phyloP scores from a whole-genome alignment of 306 rosid genomes.

The Lupinus albus region DNA sequence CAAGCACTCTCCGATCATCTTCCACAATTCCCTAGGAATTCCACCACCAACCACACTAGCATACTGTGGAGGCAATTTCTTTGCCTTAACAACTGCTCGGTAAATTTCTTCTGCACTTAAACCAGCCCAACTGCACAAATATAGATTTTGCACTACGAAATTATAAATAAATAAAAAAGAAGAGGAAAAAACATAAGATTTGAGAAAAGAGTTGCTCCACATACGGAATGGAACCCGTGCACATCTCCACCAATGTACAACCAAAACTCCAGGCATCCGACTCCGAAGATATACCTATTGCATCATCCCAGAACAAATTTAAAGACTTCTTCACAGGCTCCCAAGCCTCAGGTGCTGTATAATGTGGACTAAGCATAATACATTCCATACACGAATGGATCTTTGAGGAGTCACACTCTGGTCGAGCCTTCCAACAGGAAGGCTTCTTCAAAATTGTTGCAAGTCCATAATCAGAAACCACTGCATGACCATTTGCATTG shows the following conservation, averaged over 20 bases:
- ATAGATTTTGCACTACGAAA: conserved; percentile 40
- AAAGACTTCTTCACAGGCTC: conserved; percentile 91
- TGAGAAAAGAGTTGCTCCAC: conserved; percentile 59
- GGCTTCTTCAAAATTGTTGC: conserved; percentile 93
- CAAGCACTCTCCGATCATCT: conserved; percentile 98
- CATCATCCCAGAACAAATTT: conserved; percentile 95
- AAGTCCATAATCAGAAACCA: conserved; percentile 97
- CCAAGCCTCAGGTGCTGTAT: conserved; percentile 99
- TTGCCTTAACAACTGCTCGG: conserved; percentile 79
- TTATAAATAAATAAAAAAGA: conserved; percentile 35
- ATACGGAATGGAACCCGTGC: conserved; percentile 99
- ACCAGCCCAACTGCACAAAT: conserved; percentile 92
- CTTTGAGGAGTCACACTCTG: conserved; percentile 78
- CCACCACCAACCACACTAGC: conserved; percentile 99
- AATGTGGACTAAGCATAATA: conserved; percentile 96
- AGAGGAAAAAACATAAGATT: conserved; percentile 33
- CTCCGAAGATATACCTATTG: conserved; percentile 89
- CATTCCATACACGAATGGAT: conserved; percentile 97
- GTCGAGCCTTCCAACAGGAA: conserved; percentile 80
- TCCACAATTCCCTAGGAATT: conserved; percentile 96
- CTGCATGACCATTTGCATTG: conserved; percentile 82
- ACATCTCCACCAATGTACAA: conserved; percentile 99
- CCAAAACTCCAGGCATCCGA: conserved; percentile 99
- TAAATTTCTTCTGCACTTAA: conserved; percentile 90
- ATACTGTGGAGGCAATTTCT: conserved; percentile 92